Evolutionary conservation across 805 yeast species (phyloP).

Genomic region (Kluyveromyces aestuarii): DNA sequence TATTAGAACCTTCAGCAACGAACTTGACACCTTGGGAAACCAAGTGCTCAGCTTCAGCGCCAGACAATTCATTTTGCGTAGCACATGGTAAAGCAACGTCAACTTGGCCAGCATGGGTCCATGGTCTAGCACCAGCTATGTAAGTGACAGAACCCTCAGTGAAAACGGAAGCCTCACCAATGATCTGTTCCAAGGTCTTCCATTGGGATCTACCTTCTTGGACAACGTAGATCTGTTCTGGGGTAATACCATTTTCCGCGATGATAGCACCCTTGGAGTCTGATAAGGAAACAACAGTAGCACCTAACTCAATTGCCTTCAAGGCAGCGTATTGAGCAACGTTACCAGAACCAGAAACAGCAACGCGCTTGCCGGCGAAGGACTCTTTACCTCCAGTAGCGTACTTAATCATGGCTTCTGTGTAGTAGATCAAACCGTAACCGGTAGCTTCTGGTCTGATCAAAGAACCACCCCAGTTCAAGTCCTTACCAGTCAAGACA

Average conservation of each 20-base stretch:
- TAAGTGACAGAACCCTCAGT: conserved; percentile 57
- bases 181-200: conserved; percentile 63
- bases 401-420: conserved; percentile 93
- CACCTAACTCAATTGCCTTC: conserved; percentile 95
- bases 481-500: conserved; percentile 96
- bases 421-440: conserved; percentile 93
- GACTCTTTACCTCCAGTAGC: conserved; percentile 86
- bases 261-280: conserved; percentile 91
- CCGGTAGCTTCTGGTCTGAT: conserved; percentile 99
- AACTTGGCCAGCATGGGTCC: conserved; percentile 84
- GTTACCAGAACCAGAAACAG: conserved; percentile 97
- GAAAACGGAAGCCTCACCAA: conserved; percentile 49
- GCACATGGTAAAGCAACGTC: conserved; percentile 98
- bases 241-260: conserved; percentile 71
- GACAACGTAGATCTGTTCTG: conserved; percentile 69
- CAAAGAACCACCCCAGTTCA: conserved; percentile 97
- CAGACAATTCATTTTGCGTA: conserved; percentile 95
- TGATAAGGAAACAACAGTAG: conserved; percentile 84
- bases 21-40: conserved; percentile 85
- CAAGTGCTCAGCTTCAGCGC: conserved; percentile 92
- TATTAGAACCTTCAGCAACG: conserved; percentile 98
- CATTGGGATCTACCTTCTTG: conserved; percentile 72
- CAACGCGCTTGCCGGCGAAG: conserved; percentile 88
- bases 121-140: conserved; percentile 91
- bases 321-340: conserved; percentile 99